Evolutionary conservation across 192 early-diverging fungal species (phyloP).

Genomic region (Entomortierella parvispora): DNA sequence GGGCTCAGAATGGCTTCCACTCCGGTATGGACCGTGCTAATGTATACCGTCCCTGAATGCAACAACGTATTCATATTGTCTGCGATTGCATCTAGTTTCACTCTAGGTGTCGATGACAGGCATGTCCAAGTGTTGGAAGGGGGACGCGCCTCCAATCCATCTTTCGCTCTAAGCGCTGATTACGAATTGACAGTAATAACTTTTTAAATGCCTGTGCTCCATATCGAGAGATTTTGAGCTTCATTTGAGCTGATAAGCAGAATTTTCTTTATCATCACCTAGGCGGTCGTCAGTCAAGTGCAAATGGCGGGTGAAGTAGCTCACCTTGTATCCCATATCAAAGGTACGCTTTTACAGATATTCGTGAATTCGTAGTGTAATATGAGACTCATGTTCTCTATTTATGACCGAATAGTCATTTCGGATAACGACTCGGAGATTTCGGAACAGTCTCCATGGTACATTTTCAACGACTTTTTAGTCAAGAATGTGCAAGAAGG

Average conservation of each 20-base stretch:
- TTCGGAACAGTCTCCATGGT: conserved; percentile 70
- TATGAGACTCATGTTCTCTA: not conserved
- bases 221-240: too few relatives aligned
- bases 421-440: conserved; percentile 50
- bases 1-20: conserved; percentile 59
- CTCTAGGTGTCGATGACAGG: conserved; percentile 55
- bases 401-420: conserved; percentile 21
- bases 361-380: not conserved
- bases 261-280: not conserved
- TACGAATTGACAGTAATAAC: conserved; percentile 72
- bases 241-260: too few relatives aligned
- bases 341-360: conserved; percentile 53
- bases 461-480: conserved; percentile 95
- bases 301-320: conserved; percentile 66
- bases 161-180: conserved; percentile 48
- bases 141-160: conserved; percentile 37
- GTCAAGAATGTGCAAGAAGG: conserved; percentile 78
- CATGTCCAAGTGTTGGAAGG: conserved; percentile 54
- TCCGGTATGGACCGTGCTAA: conserved; percentile 42
- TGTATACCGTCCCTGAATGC: not conserved
- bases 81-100: conserved; percentile 52
- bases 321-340: conserved; percentile 77
- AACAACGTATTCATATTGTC: not conserved
- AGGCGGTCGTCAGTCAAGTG: conserved; percentile 66
- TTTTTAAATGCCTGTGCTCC: not conserved